Base-by-base conservation (phyloP, 495 filamentous ascomycete species). In the Staphylotrichum tortipilum region DNA sequence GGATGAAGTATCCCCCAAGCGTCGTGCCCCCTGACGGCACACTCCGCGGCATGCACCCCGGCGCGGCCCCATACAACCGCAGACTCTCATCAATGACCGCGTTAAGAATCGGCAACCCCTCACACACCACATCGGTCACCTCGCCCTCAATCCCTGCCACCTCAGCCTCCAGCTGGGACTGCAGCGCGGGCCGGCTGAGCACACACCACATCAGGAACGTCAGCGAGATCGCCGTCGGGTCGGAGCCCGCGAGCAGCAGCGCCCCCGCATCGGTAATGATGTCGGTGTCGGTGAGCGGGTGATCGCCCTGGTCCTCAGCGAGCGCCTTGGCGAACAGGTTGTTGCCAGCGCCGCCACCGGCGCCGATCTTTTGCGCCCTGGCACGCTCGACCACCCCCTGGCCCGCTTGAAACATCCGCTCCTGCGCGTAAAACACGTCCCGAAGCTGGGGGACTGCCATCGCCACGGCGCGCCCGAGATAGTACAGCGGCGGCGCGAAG, bases 51-150 rank as follows among this genome's bases (percentile, higher is more conserved):
- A 77, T 58, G 0, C 57, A 74, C 2, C 64, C 58, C 0, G 76
- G 69, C 0, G 74, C 72, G 4, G 76, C 73, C 2, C 72, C 68
- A 50, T 81, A 69, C 11, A 83, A 57, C 1, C 82, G 73, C 23
- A 86, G 66, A 0, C 78, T 66, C 61, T 86, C 82, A 22, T 74
- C 68, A 51, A 82, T 71, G 19, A 75, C 65, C 11, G 66, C 64
- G 46, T 75, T 72, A n/a, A 81, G 53, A 44, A 75, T 78, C 7
- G 74, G 68, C 36, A 80, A 51, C 3, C 58, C 47, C 33, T 68
- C 62, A 1, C 72, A 38, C 5, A 64, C 58, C 1, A 60, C 39
- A 41, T 75, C 57, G n/a, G 30, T 62, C 6, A 79, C 46, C 49
- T 81, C 76, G 15, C 62, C 55, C n/a, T 67, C 61, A 1, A 80